Evolutionary conservation across 2,329 filamentous ascomycete genomes (phyloP), one percentile per base, ranked within the genome.

Genomic region (Exophiala oligosperma): DNA sequence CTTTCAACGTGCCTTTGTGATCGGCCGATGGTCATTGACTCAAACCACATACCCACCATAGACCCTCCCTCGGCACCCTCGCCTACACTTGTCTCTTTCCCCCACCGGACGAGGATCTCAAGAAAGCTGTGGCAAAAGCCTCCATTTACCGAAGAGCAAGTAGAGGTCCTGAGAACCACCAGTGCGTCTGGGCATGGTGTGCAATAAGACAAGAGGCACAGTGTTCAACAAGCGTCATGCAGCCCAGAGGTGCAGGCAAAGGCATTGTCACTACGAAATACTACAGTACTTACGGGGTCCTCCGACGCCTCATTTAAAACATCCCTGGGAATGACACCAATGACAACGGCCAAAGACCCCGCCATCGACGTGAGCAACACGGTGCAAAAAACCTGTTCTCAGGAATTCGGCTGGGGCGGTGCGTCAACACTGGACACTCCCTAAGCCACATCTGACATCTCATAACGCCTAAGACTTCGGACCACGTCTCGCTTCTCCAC

Each of bases 331-430:
- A 11, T 35, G 32, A 35, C 26, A 35, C 9, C 9, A 35, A 35
- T 50, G 29, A 93, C 88, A 53, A 91, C 95, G 8, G 41, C 41
- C 47, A 26, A 26, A 11, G 37, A 35, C 32, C 32, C 26, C 32
- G 28, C 24, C 26, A 41, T 29, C 17, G n/a, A 9, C 8, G 26
- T 26, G 46, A 3, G 14, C 7, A 17, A 26, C 11, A 28, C 26
- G 5, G 11, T 37, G 26, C 29, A 9, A 3, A 54, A 58, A 58
- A 58, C 56, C 50, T 35, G 56, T 58, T 58, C 56, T 58, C 12
- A 12, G 14, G 17, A 28, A 32, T 43, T 44, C 26, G 26, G n/a
- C 43, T 55, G 57, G 52, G 57, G 57, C 52, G 52, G 57, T 52
- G 52, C 57, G 32, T 52, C 32, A 49, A 50, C 40, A 40, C 50